Evolutionary conservation across 805 yeast species (phyloP), one percentile per base, ranked within the genome.

Genomic region (Saturnispora galanensis): DNA sequence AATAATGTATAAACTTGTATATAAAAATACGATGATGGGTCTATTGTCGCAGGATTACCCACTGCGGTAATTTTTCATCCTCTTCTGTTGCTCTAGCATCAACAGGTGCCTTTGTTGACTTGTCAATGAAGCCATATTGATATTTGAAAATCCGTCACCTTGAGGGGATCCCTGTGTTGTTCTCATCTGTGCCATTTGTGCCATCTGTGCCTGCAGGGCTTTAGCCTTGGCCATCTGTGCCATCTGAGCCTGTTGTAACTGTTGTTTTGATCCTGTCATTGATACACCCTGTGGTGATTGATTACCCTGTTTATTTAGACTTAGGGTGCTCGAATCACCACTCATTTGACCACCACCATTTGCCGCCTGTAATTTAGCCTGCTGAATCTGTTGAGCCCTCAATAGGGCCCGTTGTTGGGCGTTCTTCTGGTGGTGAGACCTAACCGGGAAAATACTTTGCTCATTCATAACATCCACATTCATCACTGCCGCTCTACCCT

Each of bases 401-500:
- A 54, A 29, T 46, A 53, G 35, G 45, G 52, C 46, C 49, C 43
- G 42, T 35, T 50, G 53, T 32, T 52, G 54, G 15, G 51, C 48
- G 39, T 49, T 47, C 37, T 54, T 52, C 26, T 56, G 59, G 46
- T 67, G 67, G 52, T 71, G 79, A 10, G 77, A 76, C 46, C 79
- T 64, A 13, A 76, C 73, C 11, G 76, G 67, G 47, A 70, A 71
- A 28, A 73, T 63, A 17, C 33, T 33, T 50, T 84, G 82, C n/a
- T 83, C 78, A 34, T 76, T 74, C 2, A 88, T 74, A 35, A 76
- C 74, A 49, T 80, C 93, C 11, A 85, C 76, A 58, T 84, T 83
- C 46, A 84, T 74, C 39, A 81, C 74, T 1, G 86, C 83, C 39
- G 88, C 78, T 44, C 93, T 71, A n/a, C 93, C 89, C 57, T 80